phyloP scores from a whole-genome alignment of 2,329 filamentous ascomycete species.

The Colletotrichum horii region DNA sequence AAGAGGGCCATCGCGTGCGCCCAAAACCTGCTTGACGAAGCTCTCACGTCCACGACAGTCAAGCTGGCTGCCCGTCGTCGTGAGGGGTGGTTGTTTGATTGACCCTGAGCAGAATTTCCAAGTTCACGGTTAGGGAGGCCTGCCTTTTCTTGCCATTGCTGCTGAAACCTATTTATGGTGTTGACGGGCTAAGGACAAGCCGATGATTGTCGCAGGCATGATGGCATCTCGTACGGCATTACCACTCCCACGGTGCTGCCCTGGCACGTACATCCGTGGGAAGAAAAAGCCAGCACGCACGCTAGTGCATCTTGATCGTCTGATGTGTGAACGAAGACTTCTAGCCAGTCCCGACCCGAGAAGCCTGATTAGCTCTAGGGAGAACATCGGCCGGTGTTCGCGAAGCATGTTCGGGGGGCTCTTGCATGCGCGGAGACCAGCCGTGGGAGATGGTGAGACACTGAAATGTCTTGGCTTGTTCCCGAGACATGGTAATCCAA shows the following conservation, averaged over 20 bases:
- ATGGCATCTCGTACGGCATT: not conserved
- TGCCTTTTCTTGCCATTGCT: not conserved
- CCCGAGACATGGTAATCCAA: conserved; percentile 8
- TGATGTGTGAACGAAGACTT: not conserved
- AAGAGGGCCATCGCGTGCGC: not conserved
- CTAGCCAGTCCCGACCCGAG: not conserved
- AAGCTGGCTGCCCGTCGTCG: not conserved
- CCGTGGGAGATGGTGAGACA: conserved; percentile 19
- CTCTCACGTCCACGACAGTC: not conserved
- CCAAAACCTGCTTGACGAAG: not conserved
- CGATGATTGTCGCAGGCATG: not conserved
- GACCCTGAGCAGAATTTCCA: not conserved
- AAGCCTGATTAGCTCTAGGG: not conserved
- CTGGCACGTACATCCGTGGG: not conserved
- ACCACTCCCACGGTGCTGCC: not conserved
- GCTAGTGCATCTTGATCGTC: conserved; percentile 5
- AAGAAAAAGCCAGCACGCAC: not conserved
- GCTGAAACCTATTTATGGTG: not conserved
- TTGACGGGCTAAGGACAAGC: not conserved
- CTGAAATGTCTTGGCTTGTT: conserved; percentile 3
- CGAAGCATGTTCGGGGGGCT: conserved; percentile 12
- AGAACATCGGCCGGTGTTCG: conserved; percentile 3
- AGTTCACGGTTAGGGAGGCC: not conserved
- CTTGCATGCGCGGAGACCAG: conserved; percentile 11
- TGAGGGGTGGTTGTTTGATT: not conserved